Conservation (phyloP, 306 rosid genomes). For the Casuarina equisetifolia region DNA sequence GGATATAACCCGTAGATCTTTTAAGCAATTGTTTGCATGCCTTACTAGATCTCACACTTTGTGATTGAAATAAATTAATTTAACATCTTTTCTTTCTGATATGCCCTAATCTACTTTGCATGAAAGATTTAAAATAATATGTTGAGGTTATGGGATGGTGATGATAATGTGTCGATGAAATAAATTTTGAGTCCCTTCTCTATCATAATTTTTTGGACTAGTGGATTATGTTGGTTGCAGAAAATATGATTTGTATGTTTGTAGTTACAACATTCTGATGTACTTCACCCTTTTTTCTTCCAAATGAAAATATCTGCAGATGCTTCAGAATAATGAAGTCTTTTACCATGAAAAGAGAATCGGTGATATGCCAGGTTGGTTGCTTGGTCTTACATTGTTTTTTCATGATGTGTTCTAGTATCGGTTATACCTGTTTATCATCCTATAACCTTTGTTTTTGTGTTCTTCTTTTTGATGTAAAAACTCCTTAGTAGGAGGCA, state of each 20-base stretch:
- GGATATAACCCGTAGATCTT: background rate
- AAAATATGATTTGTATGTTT: background rate
- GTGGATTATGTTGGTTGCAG: background rate
- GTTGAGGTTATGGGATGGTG: background rate
- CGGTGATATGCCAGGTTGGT: conserved; percentile 82
- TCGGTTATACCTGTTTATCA: conserved; percentile 1
- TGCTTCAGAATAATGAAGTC: conserved; percentile 54
- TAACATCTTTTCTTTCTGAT: background rate
- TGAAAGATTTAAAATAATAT: background rate
- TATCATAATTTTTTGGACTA: background rate
- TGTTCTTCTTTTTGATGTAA: background rate
- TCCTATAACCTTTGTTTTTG: background rate
- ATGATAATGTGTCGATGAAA: background rate
- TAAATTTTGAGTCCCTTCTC: background rate
- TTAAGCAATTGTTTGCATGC: background rate
- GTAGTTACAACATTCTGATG: background rate
- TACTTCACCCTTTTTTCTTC: background rate
- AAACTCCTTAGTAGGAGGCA: conserved; percentile 13
- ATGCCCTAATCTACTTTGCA: background rate
- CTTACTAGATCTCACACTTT: background rate
- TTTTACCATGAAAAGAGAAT: conserved; percentile 58
- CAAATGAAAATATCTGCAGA: conserved; percentile 50
- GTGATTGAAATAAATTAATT: background rate
- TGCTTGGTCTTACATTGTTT: conserved; percentile 25
- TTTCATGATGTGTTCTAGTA: background rate